Evolutionary conservation across 306 rosid species (phyloP).

Genomic region (Cajanus cajan): DNA sequence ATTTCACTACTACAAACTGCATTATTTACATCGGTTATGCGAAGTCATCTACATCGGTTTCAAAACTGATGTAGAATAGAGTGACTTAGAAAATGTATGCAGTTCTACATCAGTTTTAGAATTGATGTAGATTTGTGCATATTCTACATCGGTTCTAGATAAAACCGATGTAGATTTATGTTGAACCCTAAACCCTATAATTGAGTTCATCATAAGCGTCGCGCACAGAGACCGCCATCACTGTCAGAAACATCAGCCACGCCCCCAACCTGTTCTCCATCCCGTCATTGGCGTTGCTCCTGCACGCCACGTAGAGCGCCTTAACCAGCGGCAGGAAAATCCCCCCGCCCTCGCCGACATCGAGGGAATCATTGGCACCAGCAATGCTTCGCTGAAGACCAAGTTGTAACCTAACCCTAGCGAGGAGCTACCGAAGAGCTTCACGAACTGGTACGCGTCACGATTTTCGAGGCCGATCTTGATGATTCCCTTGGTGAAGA

Average conservation of each 20-base stretch:
- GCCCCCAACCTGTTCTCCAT: constrained; percentile 77
- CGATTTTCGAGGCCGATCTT: constrained; percentile 95
- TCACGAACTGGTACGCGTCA: constrained; percentile 86
- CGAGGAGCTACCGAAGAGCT: constrained; percentile 90
- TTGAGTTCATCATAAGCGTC: no score
- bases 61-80: no score
- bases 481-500: constrained; percentile 93
- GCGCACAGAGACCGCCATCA: no score
- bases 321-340: constrained; percentile 90
- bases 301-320: constrained; percentile 87
- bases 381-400: constrained; percentile 89
- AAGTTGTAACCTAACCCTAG: constrained; percentile 91
- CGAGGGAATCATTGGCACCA: constrained; percentile 94
- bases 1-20: no score
- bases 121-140: no score
- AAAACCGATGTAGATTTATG: no score
- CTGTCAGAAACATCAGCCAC: constrained; percentile 96
- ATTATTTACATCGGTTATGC: no score
- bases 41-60: no score
- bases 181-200: no score
- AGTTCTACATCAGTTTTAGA: no score
- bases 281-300: constrained; percentile 92
- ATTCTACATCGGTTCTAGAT: no score
- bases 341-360: constrained; percentile 97
- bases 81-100: no score